These are phyloP conservation scores for Tillandsia leiboldiana DNA, from an alignment of 176 grass and related monocot genomes.

Conservation along the genomic window DNA sequence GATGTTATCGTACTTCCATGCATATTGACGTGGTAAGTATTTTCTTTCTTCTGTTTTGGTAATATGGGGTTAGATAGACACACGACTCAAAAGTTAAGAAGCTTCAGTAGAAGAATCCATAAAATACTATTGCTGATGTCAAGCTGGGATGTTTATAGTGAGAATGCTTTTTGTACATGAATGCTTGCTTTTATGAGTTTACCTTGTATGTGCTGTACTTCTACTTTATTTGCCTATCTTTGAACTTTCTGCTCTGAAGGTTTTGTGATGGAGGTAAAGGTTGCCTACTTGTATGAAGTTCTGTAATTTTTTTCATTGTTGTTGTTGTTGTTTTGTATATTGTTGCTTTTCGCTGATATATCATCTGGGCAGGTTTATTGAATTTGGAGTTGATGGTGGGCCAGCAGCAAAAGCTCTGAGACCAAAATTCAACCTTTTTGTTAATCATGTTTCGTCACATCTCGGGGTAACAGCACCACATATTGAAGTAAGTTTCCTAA, in stretches of 20 bases:
- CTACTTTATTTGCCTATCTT: too few relatives aligned
- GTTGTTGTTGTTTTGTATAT: background rate
- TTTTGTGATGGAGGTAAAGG: background rate
- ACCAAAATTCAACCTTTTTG: slow-evolving; percentile 53
- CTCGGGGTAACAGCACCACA: slow-evolving; percentile 28
- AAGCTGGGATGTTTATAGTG: too few relatives aligned
- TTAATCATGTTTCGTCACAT: slow-evolving; percentile 36
- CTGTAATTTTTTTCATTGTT: background rate
- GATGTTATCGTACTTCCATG: too few relatives aligned
- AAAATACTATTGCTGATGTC: too few relatives aligned
- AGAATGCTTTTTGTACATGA: too few relatives aligned
- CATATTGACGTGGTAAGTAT: too few relatives aligned
- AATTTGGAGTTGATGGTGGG: slow-evolving; percentile 66
- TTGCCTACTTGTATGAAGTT: background rate
- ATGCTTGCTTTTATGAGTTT: too few relatives aligned
- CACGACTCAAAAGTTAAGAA: too few relatives aligned
- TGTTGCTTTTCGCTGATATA: background rate
- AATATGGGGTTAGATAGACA: too few relatives aligned
- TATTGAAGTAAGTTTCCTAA: slow-evolving; percentile 37
- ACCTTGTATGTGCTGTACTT: too few relatives aligned
- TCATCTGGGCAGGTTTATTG: slow-evolving; percentile 35
- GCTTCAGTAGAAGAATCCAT: too few relatives aligned
- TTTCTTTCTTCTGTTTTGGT: too few relatives aligned
- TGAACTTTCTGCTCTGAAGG: background rate
- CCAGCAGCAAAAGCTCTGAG: slow-evolving; percentile 47